Evolutionary conservation across 139 green algal species (phyloP).

Genomic region (Pedinophyceae sp.): DNA sequence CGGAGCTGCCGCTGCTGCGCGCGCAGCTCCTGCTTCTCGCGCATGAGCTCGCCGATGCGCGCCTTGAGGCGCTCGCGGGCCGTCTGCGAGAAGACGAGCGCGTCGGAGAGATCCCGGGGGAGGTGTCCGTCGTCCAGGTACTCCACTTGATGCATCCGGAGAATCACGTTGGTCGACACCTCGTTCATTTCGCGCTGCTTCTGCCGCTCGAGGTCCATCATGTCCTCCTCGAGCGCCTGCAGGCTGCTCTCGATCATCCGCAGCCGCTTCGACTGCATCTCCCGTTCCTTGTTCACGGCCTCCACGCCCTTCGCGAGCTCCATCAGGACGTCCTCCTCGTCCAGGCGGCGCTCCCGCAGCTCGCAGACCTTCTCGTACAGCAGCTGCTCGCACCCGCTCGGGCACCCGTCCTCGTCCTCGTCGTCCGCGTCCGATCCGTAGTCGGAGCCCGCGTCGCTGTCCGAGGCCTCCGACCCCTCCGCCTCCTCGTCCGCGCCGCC

Average conservation of each 20-base stretch:
- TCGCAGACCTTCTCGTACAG: conserved; percentile 64
- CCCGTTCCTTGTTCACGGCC: conserved; percentile 45
- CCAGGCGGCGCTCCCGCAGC: conserved; percentile 48
- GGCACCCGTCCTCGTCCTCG: conserved; percentile 43
- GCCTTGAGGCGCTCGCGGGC: not conserved
- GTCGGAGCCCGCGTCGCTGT: conserved; percentile 17
- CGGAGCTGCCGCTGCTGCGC: conserved; percentile 36
- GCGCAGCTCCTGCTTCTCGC: conserved; percentile 39
- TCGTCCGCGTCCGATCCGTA: conserved; percentile 34
- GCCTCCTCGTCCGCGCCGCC: conserved; percentile 22
- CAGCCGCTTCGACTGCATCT: conserved; percentile 49
- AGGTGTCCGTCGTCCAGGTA: conserved; percentile 40
- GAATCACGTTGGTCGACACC: conserved; percentile 42
- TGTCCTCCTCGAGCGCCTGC: conserved; percentile 32
- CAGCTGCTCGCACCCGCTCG: conserved; percentile 35
- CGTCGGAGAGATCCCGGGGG: conserved; percentile 33
- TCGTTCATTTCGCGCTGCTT: conserved; percentile 68
- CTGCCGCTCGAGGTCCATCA: conserved; percentile 62
- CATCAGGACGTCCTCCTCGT: conserved; percentile 47
- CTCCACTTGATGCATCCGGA: conserved; percentile 33
- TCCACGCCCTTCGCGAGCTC: conserved; percentile 52
- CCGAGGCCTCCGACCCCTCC: conserved; percentile 19
- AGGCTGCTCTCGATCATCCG: conserved; percentile 38
- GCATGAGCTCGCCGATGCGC: conserved; percentile 34
- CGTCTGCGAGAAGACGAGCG: conserved; percentile 33